Base-by-base conservation (phyloP, 805 yeast genomes). In the Yarrowia yakushimensis region DNA sequence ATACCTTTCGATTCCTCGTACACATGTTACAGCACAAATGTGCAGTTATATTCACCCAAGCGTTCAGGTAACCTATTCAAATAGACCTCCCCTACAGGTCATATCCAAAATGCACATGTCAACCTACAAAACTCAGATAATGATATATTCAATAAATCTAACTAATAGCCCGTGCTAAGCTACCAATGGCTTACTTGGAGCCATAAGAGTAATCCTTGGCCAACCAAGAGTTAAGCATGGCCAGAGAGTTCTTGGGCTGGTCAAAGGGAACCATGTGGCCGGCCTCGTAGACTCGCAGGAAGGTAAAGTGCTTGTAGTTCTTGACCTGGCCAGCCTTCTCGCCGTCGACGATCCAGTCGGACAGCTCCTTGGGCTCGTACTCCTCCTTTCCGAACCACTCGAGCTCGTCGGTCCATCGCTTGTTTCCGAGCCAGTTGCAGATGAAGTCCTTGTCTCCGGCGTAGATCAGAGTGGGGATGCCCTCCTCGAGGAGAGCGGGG, bases 261-360 rank as follows among this genome's bases (percentile, higher is more conserved):
- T 90, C 93, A 69, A 79, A 86, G 30, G 96, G 96, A 66, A 90
- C 96, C 96, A 90, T 88, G 74, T 90, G 97, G 12, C 97, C 97
- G 39, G 93, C 97, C 66, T 84, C 88, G 67, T 74, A 87, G 41
- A 90, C 80, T 72, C 96, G 82, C 70, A 90, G 79, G 76, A 87
- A 90, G 3, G 96, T 85, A 70, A 90, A 85, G 46, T 84, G 80
- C 30, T 82, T 84, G 69, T 76, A 81, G 73, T 83, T 87, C 74
- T 88, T 87, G 30, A 84, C 85, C 69, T 86, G 83, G 63, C 97
- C 97, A 23, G 85, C 82, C 39, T 73, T 69, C 65, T 76, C 74
- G 46, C 78, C 77, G 48, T 77, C 68, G 15, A 64, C 74, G 45
- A 30, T 10, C 73, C 73, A 65, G 66, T 69, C 42, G 43, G 69